Percentiles rank a stretch among this genome's conserved stretches.
Conservation (phyloP, 768 basidiomycete species). For the Pulveroboletus sp. region DNA sequence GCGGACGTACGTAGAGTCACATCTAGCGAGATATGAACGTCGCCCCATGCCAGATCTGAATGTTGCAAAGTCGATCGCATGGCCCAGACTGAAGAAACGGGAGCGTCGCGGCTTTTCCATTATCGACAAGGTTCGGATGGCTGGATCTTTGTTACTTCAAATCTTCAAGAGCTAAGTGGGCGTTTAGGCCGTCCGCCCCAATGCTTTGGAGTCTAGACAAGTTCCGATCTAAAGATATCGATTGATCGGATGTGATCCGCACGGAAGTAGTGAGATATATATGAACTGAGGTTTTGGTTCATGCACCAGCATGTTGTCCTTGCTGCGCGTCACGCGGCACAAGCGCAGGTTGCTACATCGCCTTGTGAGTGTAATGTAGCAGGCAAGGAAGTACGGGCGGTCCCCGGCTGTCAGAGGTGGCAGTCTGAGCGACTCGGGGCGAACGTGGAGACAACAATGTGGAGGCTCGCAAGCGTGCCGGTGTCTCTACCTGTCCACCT, state of each 20-base stretch:
- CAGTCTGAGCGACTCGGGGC: too few relatives aligned
- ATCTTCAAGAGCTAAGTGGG: too few relatives aligned
- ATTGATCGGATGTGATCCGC: slow-evolving; percentile 21
- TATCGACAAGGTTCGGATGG: slow-evolving; percentile 15
- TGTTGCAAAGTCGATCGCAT: slow-evolving; percentile 2
- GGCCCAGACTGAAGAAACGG: slow-evolving; percentile 10
- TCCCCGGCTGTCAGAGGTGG: too few relatives aligned
- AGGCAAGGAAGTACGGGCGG: background rate
- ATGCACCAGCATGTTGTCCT: slow-evolving; percentile 13
- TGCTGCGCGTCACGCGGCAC: slow-evolving; percentile 9
- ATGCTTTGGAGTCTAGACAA: background rate
- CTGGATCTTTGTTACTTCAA: slow-evolving; percentile 12
- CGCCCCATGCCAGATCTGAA: background rate
- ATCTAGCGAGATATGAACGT: slow-evolving; percentile 14
- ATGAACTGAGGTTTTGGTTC: background rate
- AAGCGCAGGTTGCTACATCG: slow-evolving; percentile 9
- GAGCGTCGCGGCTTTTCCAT: slow-evolving; percentile 2
- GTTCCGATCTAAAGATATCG: background rate
- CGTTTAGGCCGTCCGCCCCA: background rate
- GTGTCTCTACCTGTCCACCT: too few relatives aligned
- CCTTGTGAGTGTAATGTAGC: slow-evolving; percentile 7
- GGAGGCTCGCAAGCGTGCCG: too few relatives aligned
- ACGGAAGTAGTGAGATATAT: slow-evolving; percentile 12
- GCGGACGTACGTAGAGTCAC: too few relatives aligned
- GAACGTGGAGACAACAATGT: too few relatives aligned